A percentile compares a stretch with the other conserved stretches of the same genome.
These are phyloP conservation scores for Ophiostoma pallidulum DNA, from an alignment of 2,329 filamentous ascomycete genomes.

Conservation along the genomic window DNA sequence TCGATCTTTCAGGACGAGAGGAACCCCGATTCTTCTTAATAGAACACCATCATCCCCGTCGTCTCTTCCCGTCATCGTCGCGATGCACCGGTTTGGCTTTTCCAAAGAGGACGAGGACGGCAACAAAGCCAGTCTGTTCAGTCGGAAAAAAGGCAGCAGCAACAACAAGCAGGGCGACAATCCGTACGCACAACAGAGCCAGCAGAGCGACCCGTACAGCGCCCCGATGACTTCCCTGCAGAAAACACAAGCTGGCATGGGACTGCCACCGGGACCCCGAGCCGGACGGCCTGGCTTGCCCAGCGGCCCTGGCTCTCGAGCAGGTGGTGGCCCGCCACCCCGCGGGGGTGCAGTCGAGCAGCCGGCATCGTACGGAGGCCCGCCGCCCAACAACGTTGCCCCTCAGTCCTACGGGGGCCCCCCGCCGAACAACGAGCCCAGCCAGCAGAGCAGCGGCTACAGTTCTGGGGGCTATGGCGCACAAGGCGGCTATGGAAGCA, in stretches of 20 bases:
- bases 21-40: background rate
- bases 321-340: slow-evolving; percentile 24
- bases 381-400: background rate
- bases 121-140: slow-evolving; percentile 42
- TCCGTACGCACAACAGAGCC: slow-evolving; percentile 46
- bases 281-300: slow-evolving; percentile 27
- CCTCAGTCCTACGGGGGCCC: background rate
- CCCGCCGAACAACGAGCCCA: slow-evolving; percentile 16
- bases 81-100: slow-evolving; percentile 53
- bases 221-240: slow-evolving; percentile 40
- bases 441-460: slow-evolving; percentile 34
- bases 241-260: slow-evolving; percentile 22
- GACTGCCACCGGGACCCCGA: slow-evolving; percentile 5
- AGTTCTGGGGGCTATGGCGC: slow-evolving; percentile 45
- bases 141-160: slow-evolving; percentile 42
- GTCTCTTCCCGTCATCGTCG: slow-evolving; percentile 13
- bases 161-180: slow-evolving; percentile 34
- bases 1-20: slow-evolving; percentile 1
- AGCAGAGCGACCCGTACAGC: slow-evolving; percentile 42
- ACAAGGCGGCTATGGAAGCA: slow-evolving; percentile 41
- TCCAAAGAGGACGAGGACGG: slow-evolving; percentile 37
- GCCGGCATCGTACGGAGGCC: background rate
- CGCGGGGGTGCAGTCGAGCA: slow-evolving; percentile 19
- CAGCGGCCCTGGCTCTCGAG: slow-evolving; percentile 27
- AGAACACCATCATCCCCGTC: background rate